A percentile compares a stretch with the other conserved stretches of the same genome.
Evolutionary conservation across 1,284 basidiomycete genomes (phyloP).

Genomic region (Microbotryum saponariae): DNA sequence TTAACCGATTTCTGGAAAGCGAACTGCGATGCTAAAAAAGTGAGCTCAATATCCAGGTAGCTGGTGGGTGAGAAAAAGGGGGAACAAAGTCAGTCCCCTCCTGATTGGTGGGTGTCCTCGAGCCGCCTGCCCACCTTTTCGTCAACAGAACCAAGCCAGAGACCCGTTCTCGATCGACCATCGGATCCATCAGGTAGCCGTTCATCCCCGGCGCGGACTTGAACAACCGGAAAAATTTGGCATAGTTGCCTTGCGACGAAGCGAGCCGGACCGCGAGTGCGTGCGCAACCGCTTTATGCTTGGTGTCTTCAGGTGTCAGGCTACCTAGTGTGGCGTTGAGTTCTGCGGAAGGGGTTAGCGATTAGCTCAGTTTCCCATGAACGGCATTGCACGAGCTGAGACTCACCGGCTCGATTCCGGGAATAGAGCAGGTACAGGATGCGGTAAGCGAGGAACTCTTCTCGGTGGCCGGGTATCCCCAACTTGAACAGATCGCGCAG

Average conservation of each 20-base stretch:
- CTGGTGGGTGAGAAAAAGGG: conserved; percentile 45
- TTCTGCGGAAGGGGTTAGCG: conserved; percentile 50
- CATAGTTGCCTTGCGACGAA: conserved; percentile 86
- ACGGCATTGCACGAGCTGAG: neutral
- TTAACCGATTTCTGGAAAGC: conserved; percentile 62
- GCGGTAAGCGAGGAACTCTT: conserved; percentile 95
- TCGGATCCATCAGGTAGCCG: conserved; percentile 98
- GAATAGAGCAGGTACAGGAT: conserved; percentile 94
- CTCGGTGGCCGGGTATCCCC: conserved; percentile 77
- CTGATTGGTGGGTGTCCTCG: too few species aligned
- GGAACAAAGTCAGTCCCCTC: conserved; percentile 3
- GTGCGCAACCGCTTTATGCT: conserved; percentile 69
- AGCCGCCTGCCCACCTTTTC: conserved; percentile 73
- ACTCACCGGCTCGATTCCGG: conserved; percentile 80
- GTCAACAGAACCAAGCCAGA: conserved; percentile 81
- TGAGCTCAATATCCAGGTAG: conserved; percentile 67
- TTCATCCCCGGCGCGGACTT: conserved; percentile 89
- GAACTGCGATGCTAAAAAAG: conserved; percentile 70
- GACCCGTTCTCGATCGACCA: conserved; percentile 83
- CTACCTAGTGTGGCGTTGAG: conserved; percentile 92
- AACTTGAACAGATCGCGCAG: conserved; percentile 85
- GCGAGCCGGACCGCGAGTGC: conserved; percentile 83
- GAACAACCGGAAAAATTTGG: conserved; percentile 81
- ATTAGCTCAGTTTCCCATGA: conserved; percentile 19
- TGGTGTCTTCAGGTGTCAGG: conserved; percentile 83